Evolutionary conservation across 1,284 basidiomycete species (phyloP), one percentile per base, ranked within the genome.

Genomic region (Ganoderma sp.): DNA sequence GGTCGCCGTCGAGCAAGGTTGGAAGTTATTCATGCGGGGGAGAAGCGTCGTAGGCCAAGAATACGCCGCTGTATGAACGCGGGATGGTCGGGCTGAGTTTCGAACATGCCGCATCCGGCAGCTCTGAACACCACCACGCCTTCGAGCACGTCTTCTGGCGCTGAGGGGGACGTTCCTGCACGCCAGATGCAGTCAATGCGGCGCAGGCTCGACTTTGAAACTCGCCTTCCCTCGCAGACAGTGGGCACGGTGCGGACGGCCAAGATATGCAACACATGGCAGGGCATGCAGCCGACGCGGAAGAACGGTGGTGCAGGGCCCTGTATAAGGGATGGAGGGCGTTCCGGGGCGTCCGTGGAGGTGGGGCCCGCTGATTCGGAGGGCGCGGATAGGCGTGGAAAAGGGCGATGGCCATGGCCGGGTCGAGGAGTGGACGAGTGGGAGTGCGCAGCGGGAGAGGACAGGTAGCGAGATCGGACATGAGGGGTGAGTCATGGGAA

Each of bases 401-500:
- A 54, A 37, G 37, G 50, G 17, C 58, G 37, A 66, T 66, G 52
- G 37, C 56, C 34, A 58, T n/a, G 48, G 48, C 15, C 45, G 60
- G 43, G 34, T 25, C 48, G 48, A 32, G 48, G 25, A 25, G 37
- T 32, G 39, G 34, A 42, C 60, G 65, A 62, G 61, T 66, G 64
- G 28, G 60, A 43, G 45, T 57, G 63, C 54, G 37, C 41, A 58
- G 52, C 28, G 65, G 59, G 57, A 57, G 56, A 48, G 48, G 65
- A 22, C 63, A 45, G 64, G 41, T 58, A 42, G 57, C 28, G 59
- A 64, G 67, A 64, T 68, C 70, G 70, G 68, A 71, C 66, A 71
- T 71, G 70, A 69, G 66, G 64, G 48, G 41, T 50, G 66, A 65
- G 70, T 71, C 70, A 71, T 69, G 65, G 57, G 70, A 69, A 69